Evolutionary conservation across 768 basidiomycete genomes (phyloP), one percentile per base, ranked within the genome.

Genomic region (Arthromyces matolae): DNA sequence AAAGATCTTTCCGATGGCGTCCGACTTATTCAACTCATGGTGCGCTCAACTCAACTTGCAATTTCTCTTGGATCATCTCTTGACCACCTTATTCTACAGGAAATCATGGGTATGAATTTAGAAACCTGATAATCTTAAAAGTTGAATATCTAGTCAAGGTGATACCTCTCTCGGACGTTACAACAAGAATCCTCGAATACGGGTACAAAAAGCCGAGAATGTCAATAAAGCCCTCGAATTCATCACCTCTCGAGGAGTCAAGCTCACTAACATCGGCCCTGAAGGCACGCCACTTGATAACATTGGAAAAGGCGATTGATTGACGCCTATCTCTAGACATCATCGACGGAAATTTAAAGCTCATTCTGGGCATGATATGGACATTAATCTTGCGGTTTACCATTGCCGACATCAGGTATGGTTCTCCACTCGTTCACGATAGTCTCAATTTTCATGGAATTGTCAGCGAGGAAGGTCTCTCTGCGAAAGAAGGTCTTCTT

Each of bases 351-450:
- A 96, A 95, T 65, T 67, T 94, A 54, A 99, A 98, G 68, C 86
- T 99, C 46, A 97, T 95, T 42, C 80, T 98, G n/a, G 94, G 93
- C 25, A 92, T 94, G 94, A 97, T 99, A 55, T 98, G 96, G 96
- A 95, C 92, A 0, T 78, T 98, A 29, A 93, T 99, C 60, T 77
- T 98, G 25, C 86, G 95, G 10, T 98, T 98, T 66, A 96, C 94
- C 5, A 98, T 99, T 54, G 94, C 96, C 19, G 93, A 94, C 59
- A 98, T 99, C 72, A 96, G 86, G 94, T 93, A 54, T 51, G 83
- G 70, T 38, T 28, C 20, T 33, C 3, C 10, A 23, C 5, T 3
- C 31, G 29, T n/a, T 42, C 36, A 32, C n/a, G 7, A 42, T 14
- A 14, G 40, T 36, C 50, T 54, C 38, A 59, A 49, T 49, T 43